A percentile compares a stretch with the other conserved stretches of the same genome.
These are phyloP conservation scores for Flaveria bidentis DNA, from an alignment of 129 eudicot genomes.

Conservation along the genomic window DNA sequence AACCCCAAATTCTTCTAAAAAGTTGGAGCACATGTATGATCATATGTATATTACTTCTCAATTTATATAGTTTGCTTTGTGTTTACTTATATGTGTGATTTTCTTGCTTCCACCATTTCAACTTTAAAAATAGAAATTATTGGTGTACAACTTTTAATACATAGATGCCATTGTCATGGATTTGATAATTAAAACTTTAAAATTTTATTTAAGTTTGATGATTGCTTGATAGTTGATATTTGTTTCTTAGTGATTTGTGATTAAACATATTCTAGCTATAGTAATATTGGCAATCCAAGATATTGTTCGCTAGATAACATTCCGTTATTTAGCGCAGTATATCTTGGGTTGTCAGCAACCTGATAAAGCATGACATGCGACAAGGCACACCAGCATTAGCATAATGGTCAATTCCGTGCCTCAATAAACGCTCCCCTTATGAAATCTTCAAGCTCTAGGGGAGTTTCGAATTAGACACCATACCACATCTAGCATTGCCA, in stretches of 20 bases:
- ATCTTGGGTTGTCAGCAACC: too few relatives aligned
- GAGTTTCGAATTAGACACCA: too few relatives aligned
- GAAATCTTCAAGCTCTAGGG: too few relatives aligned
- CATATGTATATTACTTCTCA: background rate
- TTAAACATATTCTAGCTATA: too few relatives aligned
- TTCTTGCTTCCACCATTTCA: background rate
- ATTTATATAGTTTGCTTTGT: background rate
- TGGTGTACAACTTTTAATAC: background rate
- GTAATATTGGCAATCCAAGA: too few relatives aligned
- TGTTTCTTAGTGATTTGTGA: too few relatives aligned
- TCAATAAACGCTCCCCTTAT: too few relatives aligned
- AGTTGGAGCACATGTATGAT: background rate
- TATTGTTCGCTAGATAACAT: too few relatives aligned
- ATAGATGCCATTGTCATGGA: slow-evolving; percentile 5
- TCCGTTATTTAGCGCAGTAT: background rate
- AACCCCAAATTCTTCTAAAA: slow-evolving; percentile 42
- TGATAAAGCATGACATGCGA: too few relatives aligned
- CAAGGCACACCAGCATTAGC: too few relatives aligned
- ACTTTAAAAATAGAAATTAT: slow-evolving; percentile 5
- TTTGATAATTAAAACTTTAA: background rate
- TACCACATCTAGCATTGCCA: background rate
- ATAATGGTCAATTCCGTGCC: too few relatives aligned
- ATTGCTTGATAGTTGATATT: background rate
- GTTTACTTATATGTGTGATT: slow-evolving; percentile 2
- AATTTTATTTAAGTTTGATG: background rate